These are phyloP conservation scores for Geotrichum siamense DNA, from an alignment of 1,139 yeast genomes.

Conservation along the genomic window DNA sequence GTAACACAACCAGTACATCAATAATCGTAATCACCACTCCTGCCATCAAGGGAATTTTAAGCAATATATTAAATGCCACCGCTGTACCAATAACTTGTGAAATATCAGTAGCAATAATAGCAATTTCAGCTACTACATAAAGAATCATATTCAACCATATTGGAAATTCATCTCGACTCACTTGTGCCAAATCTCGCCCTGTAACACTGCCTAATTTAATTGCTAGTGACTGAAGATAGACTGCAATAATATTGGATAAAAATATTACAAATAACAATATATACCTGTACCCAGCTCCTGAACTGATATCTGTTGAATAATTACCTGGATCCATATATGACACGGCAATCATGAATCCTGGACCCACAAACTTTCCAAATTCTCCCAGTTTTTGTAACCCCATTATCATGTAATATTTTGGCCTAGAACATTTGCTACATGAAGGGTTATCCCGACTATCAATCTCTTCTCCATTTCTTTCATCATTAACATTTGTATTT, in stretches of 20 bases:
- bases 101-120: constrained; percentile 86
- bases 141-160: constrained; percentile 52
- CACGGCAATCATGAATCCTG: constrained; percentile 90
- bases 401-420: no score
- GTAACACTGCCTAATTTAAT: constrained; percentile 86
- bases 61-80: constrained; percentile 74
- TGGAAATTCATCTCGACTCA: constrained; percentile 71
- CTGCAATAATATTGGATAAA: constrained; percentile 79
- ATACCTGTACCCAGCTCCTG: constrained; percentile 83
- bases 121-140: constrained; percentile 73
- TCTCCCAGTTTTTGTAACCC: constrained; percentile 36
- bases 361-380: constrained; percentile 71
- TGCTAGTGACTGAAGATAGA: constrained; percentile 73
- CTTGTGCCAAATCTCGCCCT: constrained; percentile 81
- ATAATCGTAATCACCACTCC: constrained; percentile 80
- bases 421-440: no score
- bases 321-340: constrained; percentile 98
- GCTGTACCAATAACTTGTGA: constrained; percentile 96
- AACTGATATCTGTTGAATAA: constrained; percentile 90
- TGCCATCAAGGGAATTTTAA: constrained; percentile 62
- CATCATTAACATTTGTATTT: no score
- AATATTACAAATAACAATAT: constrained; percentile 73
- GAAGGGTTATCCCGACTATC: no score
- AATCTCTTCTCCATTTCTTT: no score
- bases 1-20: constrained; percentile 75